Base-by-base conservation (phyloP, 495 filamentous ascomycete species). In the Pseudotulostoma volvatum region DNA sequence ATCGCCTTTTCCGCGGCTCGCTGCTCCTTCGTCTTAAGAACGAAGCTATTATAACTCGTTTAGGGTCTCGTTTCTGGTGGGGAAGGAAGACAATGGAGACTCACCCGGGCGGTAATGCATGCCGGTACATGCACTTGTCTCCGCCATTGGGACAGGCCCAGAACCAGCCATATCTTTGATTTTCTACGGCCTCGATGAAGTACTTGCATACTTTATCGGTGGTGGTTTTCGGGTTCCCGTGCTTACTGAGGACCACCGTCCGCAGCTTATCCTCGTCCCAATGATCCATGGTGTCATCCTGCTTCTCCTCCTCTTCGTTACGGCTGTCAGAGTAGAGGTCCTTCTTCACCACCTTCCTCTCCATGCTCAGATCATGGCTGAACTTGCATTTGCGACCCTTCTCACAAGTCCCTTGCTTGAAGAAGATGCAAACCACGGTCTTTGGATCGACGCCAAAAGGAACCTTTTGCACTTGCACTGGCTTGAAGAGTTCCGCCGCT, bases 201-300 rank as follows among this genome's bases (percentile, higher is more conserved):
- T 66, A 93, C 62, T 96, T 99, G 80, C 90, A 99, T 41, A 96
- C 87, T 59, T 94, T 99, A 50, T 99, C 90, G 42, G 90, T 99
- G 5, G 84, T 85, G 31, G 88, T 93, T 49, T 79, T 73, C 38
- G 90, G 90, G 65, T 99, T 99, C 9, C 90, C 90, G 53, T 96
- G 92, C 64, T 96, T 99, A 51, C 81, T 88, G 51, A 87, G 46
- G 23, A 99, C 81, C 34, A 96, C 90, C 43, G 76, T 77, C 40
- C 81, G 76, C 41, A 99, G 63, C 61, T 95, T 95, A 60, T 86
- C 90, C 53, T 96, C 90, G 57, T 95, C 88, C 90, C 90, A 99
- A 47, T 93, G 76, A 18, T 79, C 84, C 63, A 90, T 93, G 2
- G 78, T 87, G 63, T 96, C 92, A 51, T 79, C 72, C 66, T 88